phyloP scores from a whole-genome alignment of 164 flowering plant species.

The Kingdonia uniflora region DNA sequence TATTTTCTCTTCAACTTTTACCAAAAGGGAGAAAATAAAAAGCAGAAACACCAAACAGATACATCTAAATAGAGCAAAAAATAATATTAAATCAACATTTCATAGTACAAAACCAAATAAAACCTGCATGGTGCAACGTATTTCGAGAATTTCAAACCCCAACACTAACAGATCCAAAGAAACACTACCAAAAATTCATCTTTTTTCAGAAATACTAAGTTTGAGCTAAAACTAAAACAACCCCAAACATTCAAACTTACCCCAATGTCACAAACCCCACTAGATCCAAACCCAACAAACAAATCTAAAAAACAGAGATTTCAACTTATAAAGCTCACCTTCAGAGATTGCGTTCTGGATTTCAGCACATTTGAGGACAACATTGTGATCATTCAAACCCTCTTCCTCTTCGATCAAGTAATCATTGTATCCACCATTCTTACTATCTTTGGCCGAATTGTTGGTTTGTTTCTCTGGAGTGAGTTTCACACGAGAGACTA shows the following conservation, averaged over 20 bases:
- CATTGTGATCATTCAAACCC: conserved; percentile 53
- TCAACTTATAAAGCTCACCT: conserved; percentile 38
- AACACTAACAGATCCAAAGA: conserved; percentile 8
- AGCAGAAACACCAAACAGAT: too few relatives aligned
- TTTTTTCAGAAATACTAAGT: too few relatives aligned
- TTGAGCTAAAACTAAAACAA: too few relatives aligned
- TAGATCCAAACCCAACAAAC: conserved; percentile 1
- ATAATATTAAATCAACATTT: neutral
- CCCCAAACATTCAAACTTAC: too few relatives aligned
- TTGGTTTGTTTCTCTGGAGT: conserved; percentile 27
- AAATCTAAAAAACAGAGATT: conserved; percentile 9
- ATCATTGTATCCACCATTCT: conserved; percentile 57
- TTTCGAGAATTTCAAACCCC: neutral
- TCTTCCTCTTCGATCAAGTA: conserved; percentile 72
- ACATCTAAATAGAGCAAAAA: neutral
- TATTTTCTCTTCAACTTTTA: too few relatives aligned
- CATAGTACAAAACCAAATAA: neutral
- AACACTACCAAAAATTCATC: neutral
- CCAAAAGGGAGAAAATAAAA: too few relatives aligned
- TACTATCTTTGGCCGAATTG: conserved; percentile 17
- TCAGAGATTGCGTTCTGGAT: conserved; percentile 78
- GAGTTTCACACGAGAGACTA: conserved; percentile 56
- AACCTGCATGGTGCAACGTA: too few relatives aligned
- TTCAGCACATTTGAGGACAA: conserved; percentile 66
- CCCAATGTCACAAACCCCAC: neutral